Percentiles rank a stretch among this genome's conserved stretches.
phyloP scores from a whole-genome alignment of 1,284 basidiomycete genomes.

The Cerrena zonata region DNA sequence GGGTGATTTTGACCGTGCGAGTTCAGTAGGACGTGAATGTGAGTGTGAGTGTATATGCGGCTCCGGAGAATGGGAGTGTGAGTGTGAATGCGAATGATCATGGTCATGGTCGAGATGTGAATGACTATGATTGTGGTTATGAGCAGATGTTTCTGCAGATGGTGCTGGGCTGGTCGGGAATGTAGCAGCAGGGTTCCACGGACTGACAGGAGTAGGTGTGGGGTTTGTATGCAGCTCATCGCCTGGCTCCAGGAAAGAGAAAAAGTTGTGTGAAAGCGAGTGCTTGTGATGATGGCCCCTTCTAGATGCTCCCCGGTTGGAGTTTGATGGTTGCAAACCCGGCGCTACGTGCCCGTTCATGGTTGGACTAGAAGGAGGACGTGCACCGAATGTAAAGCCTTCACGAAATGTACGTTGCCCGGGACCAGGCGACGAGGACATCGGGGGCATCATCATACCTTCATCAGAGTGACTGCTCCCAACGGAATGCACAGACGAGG shows the following conservation, averaged over 20 bases:
- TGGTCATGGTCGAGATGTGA: neutral
- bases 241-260: constrained; percentile 45
- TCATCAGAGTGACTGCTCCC: constrained; percentile 38
- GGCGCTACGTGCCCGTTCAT: constrained; percentile 20
- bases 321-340: constrained; percentile 21
- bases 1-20: constrained; percentile 15
- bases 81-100: constrained; percentile 6
- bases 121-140: constrained; percentile 7
- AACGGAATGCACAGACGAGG: constrained; percentile 11
- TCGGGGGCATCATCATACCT: constrained; percentile 40
- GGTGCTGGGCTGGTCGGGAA: constrained; percentile 22
- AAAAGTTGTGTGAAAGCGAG: constrained; percentile 90
- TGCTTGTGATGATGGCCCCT: constrained; percentile 89
- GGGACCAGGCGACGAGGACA: constrained; percentile 33
- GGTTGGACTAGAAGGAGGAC: constrained; percentile 30
- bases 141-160: constrained; percentile 1
- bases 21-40: neutral
- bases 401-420: constrained; percentile 38
- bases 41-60: neutral
- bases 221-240: constrained; percentile 43
- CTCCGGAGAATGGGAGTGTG: constrained; percentile 6
- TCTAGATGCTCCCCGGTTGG: constrained; percentile 45
- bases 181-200: constrained; percentile 45
- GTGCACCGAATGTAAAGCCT: constrained; percentile 62
- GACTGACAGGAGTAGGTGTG: constrained; percentile 46